phyloP scores from a whole-genome alignment of 768 basidiomycete species.

The Podaxis pistillaris region DNA sequence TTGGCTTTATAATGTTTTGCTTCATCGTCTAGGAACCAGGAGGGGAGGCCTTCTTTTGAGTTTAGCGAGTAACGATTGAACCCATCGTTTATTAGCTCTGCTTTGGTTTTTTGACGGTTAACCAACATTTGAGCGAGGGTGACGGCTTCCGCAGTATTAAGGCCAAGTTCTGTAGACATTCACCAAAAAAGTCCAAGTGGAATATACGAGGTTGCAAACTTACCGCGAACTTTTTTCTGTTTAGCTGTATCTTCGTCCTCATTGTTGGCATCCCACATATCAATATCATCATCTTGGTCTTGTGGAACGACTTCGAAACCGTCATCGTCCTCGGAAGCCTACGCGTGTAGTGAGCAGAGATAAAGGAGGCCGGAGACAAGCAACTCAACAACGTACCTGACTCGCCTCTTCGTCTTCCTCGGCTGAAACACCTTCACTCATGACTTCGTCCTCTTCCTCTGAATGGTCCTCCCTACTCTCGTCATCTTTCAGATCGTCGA shows the following conservation, averaged over 20 bases:
- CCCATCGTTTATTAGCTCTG: slow-evolving; percentile 89
- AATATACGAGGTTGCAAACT: slow-evolving; percentile 22
- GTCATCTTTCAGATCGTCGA: slow-evolving; percentile 27
- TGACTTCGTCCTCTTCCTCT: slow-evolving; percentile 28
- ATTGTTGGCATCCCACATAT: slow-evolving; percentile 80
- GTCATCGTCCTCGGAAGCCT: slow-evolving; percentile 28
- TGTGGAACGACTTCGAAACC: slow-evolving; percentile 79
- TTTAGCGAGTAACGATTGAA: slow-evolving; percentile 94
- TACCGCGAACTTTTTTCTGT: slow-evolving; percentile 66
- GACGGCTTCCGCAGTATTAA: slow-evolving; percentile 87
- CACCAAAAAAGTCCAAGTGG: not conserved
- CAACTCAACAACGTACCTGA: not conserved
- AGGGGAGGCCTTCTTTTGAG: slow-evolving; percentile 86
- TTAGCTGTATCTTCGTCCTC: slow-evolving; percentile 74
- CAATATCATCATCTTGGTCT: slow-evolving; percentile 55
- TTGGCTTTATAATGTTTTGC: slow-evolving; percentile 90
- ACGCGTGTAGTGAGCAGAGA: not conserved
- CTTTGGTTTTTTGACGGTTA: slow-evolving; percentile 86
- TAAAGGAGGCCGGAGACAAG: not conserved
- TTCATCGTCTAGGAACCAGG: slow-evolving; percentile 99
- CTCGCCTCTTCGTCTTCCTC: slow-evolving; percentile 20
- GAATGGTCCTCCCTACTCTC: slow-evolving; percentile 26
- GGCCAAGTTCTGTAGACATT: slow-evolving; percentile 44
- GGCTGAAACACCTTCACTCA: slow-evolving; percentile 25
- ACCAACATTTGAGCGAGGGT: slow-evolving; percentile 89